Evolutionary conservation across 352 stramenopile genomes (phyloP), one percentile per base, ranked within the genome.

Genomic region (Pythium folliculosum): DNA sequence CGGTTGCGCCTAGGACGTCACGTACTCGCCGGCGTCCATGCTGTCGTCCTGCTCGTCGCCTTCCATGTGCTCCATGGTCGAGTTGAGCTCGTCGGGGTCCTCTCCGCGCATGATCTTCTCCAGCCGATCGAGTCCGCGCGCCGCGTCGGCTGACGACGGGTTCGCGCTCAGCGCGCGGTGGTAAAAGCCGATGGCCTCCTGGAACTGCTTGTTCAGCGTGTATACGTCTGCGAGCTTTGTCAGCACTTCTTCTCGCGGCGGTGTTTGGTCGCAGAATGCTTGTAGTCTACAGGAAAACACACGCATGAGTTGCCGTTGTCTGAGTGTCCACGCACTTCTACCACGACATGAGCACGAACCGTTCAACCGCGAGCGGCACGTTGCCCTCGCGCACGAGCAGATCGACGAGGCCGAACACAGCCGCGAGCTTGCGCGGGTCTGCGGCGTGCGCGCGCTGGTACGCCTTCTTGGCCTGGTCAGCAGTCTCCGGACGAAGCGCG

Each of bases 81-180:
- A 80, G 67, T 75, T 88, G 38, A 88, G 57, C 38, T 88, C 82
- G 59, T 95, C 83, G 0, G 82, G 81, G 60, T 93, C 83, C 37
- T 93, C 84, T 5, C 82, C 85, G 10, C 80, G 83, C 82, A 94
- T 89, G 32, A 93, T 70, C 67, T 90, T 91, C 67, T 95, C 87
- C 3, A 95, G 72, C 5, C 84, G 81, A 10, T 94, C 83, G 16
- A 95, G 59, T 0, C 79, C 87, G 4, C 73, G 73, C 10, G 87
- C 19, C 10, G 85, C 82, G 7, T 88, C 78, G 1, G 62, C 71
- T 10, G 76, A 89, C 22, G 65, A 70, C 14, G 82, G 78, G 56
- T 90, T 89, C 49, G 92, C 45, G n/a, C 73, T 73, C 63, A 92
- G 54, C 5, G 87, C 77, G 23, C 81, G 77, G 40, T 93, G 84